These are phyloP conservation scores for Fraxinus quadrangulata DNA, from an alignment of 257 asterid species.

Conservation along the genomic window DNA sequence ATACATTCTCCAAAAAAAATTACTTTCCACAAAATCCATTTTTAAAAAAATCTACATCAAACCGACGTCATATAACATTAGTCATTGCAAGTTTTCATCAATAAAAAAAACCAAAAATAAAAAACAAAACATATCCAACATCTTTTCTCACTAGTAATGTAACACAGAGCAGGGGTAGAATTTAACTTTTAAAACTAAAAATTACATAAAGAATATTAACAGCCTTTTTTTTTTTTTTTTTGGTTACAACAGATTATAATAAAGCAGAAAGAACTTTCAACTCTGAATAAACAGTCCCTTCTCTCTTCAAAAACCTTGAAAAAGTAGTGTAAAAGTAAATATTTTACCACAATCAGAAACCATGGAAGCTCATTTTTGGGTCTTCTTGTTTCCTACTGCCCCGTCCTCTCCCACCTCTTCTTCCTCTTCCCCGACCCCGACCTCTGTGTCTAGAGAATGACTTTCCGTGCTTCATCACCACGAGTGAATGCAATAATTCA, in stretches of 20 bases:
- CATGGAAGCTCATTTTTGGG: conserved; percentile 91
- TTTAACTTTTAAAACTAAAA: too few relatives aligned
- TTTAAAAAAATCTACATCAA: too few relatives aligned
- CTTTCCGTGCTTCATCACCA: conserved; percentile 85
- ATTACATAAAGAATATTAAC: not conserved
- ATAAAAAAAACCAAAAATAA: too few relatives aligned
- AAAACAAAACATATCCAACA: too few relatives aligned
- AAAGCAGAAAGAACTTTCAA: not conserved
- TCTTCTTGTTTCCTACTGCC: conserved; percentile 58
- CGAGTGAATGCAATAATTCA: conserved; percentile 76
- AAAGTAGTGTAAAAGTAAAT: not conserved
- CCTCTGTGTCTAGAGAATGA: conserved; percentile 61
- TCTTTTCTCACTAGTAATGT: not conserved
- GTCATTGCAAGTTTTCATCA: too few relatives aligned
- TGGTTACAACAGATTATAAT: not conserved
- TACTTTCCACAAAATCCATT: too few relatives aligned
- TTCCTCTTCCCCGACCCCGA: conserved; percentile 64
- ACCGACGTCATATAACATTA: too few relatives aligned
- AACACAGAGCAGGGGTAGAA: not conserved
- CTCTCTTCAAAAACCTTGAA: not conserved
- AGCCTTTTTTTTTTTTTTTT: not conserved
- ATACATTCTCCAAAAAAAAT: too few relatives aligned
- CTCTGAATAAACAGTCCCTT: not conserved
- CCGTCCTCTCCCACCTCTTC: conserved; percentile 48
- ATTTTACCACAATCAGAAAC: conserved; percentile 43